A percentile compares a stretch with the other conserved stretches of the same genome.
Evolutionary conservation across 768 basidiomycete genomes (phyloP).

Genomic region (Lepiota brunneoincarnata): DNA sequence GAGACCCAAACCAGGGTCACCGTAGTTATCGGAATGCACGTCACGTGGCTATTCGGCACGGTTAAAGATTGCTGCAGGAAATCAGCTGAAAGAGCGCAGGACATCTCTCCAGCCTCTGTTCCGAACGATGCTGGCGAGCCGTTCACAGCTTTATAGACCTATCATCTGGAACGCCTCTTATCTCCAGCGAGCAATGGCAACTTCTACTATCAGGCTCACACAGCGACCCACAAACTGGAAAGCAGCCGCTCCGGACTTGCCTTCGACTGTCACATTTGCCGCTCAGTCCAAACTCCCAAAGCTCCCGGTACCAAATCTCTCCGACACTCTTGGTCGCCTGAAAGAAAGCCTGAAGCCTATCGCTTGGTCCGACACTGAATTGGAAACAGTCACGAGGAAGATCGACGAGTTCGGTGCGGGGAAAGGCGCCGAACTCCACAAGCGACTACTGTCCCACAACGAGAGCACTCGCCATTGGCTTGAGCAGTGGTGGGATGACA

Average conservation of each 20-base stretch:
- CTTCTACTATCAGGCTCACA: constrained; percentile 18
- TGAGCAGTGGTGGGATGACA: constrained; percentile 93
- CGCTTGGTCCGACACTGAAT: constrained; percentile 62
- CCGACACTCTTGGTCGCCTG: constrained; percentile 63
- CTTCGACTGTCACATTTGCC: constrained; percentile 59
- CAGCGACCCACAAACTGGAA: constrained; percentile 66
- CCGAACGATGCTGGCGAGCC: constrained; percentile 5
- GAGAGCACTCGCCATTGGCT: constrained; percentile 74
- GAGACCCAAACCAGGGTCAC: too few species aligned
- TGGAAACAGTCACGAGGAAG: constrained; percentile 47
- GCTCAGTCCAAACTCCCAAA: constrained; percentile 60
- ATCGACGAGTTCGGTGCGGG: constrained; percentile 63
- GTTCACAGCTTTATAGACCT: not conserved
- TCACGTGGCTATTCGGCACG: too few species aligned
- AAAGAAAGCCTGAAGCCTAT: constrained; percentile 73
- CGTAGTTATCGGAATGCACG: too few species aligned
- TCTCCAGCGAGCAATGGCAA: constrained; percentile 19
- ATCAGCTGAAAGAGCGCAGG: constrained; percentile 9
- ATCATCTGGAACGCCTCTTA: not conserved
- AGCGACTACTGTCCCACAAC: constrained; percentile 54
- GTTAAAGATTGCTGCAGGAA: not conserved
- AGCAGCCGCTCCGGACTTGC: constrained; percentile 54
- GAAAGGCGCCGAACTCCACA: constrained; percentile 59
- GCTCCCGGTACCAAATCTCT: constrained; percentile 75
- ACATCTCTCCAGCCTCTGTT: not conserved